Base-by-base conservation (phyloP, 345 rosid genomes). In the Zanthoxylum bungeanum region DNA sequence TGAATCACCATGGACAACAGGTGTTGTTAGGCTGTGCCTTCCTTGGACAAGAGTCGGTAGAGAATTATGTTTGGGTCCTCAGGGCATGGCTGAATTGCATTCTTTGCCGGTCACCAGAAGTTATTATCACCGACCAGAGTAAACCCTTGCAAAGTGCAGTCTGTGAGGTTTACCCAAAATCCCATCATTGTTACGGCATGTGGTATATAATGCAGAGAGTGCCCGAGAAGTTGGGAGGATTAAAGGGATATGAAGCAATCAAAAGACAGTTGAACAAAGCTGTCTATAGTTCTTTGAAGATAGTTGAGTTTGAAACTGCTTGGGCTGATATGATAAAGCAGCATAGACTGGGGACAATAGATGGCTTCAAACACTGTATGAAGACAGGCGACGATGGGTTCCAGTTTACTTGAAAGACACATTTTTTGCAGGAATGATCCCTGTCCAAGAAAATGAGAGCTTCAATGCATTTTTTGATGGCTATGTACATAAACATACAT, bases 71-170 rank as follows among this genome's bases (percentile, higher is more conserved):
- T 44, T 85, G 89, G 92, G 78, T 87, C 25, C 73, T 82, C 64
- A 77, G 76, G 79, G 80, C 85, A n/a, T 87, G 88, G 92, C 82
- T 85, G 65, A 71, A 76, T 63, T 82, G 88, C 78, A 82, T 85
- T 84, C 76, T 60, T 19, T 81, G 82, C 62, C 71, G 39, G 3
- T 61, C 77, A 50, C 92, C 88, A 22, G 72, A 73, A 71, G 89
- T 85, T 57, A 72, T 87, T 12, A 73, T 87, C 34, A 84, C 88
- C 9, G 88, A 85, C 71, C 92, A 78, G 50, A 72, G 72, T 27
- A 87, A 82, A 76, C 67, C 78, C 75, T 66, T 84, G 82, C 79
- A 77, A 62, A 60, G 70, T 75, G 89, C 85, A 11, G 75, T 85
- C 53, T 75, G 81, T 0, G 81, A 83, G 79, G 86, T 84, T 68